Evolutionary conservation across 2,329 filamentous ascomycete genomes (phyloP).

Genomic region (Dryadomyces quercivorus): DNA sequence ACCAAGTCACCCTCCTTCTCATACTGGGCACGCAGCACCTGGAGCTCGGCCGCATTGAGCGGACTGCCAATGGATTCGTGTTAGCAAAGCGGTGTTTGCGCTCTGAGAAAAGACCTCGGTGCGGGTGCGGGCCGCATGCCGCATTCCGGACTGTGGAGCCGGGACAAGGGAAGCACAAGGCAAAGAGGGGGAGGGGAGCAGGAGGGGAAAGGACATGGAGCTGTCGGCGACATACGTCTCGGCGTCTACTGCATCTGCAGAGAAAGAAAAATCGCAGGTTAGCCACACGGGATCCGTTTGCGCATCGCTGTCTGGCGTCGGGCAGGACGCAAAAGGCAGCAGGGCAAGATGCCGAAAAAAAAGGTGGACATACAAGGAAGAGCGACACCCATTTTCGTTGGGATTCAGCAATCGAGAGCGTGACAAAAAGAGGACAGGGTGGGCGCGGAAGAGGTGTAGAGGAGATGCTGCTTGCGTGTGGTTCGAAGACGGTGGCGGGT

Average conservation of each 20-base stretch:
- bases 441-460: background rate
- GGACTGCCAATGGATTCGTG: slow-evolving; percentile 40
- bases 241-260: slow-evolving; percentile 85
- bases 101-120: background rate
- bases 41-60: slow-evolving; percentile 80
- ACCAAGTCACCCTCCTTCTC: slow-evolving; percentile 97
- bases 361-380: slow-evolving; percentile 9
- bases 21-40: slow-evolving; percentile 86
- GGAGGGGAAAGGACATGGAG: background rate
- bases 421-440: background rate
- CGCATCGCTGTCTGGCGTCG: background rate
- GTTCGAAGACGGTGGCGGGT: background rate
- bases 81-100: background rate
- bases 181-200: background rate
- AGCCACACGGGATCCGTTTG: background rate
- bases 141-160: background rate
- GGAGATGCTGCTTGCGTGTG: too few species aligned
- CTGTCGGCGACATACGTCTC: slow-evolving; percentile 57
- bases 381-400: slow-evolving; percentile 9
- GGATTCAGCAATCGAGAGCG: background rate
- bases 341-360: background rate
- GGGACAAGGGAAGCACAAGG: background rate
- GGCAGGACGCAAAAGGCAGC: background rate
- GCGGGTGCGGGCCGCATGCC: background rate
- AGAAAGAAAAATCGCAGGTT: background rate